These are phyloP conservation scores for Pleurotus tuoliensis DNA, from an alignment of 768 basidiomycete species.

Conservation along the genomic window DNA sequence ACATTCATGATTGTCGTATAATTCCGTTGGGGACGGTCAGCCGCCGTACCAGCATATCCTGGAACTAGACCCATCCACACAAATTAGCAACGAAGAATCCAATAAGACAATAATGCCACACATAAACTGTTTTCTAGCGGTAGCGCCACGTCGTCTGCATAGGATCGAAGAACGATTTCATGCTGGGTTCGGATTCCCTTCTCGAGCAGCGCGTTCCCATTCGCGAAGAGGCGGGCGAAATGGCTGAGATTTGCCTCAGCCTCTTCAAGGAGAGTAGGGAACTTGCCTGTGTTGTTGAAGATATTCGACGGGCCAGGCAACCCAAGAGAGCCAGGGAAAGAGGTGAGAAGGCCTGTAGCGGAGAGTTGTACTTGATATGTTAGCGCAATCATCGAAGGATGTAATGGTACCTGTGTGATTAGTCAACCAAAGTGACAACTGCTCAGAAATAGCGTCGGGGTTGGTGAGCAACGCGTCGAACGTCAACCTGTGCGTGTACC, in stretches of 20 bases:
- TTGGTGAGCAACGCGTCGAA: conserved; percentile 23
- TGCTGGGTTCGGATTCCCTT: conserved; percentile 28
- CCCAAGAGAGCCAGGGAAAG: conserved; percentile 25
- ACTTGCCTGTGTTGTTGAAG: conserved; percentile 14
- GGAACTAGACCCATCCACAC: conserved; percentile 18
- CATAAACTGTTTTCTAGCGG: conserved; percentile 28
- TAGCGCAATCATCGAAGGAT: background rate
- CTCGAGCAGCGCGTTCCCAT: conserved; percentile 25
- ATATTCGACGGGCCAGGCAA: conserved; percentile 24
- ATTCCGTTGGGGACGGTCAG: conserved; percentile 21
- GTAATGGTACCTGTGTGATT: conserved; percentile 23
- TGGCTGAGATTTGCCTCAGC: conserved; percentile 17
- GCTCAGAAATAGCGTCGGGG: conserved; percentile 17
- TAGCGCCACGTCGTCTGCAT: conserved; percentile 18
- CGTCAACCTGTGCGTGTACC: conserved; percentile 16
- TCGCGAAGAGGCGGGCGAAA: conserved; percentile 25
- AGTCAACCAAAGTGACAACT: conserved; percentile 22
- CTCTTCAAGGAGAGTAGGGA: conserved; percentile 14
- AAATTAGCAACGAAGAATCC: too few relatives aligned
- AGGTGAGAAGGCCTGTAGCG: conserved; percentile 21
- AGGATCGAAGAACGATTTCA: conserved; percentile 18
- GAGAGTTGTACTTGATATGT: background rate
- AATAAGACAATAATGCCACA: background rate
- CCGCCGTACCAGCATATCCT: conserved; percentile 27
- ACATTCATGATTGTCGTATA: conserved; percentile 30